Evolutionary conservation across 345 rosid genomes (phyloP), one percentile per base, ranked within the genome.

Genomic region (Melastoma malabathricum): DNA sequence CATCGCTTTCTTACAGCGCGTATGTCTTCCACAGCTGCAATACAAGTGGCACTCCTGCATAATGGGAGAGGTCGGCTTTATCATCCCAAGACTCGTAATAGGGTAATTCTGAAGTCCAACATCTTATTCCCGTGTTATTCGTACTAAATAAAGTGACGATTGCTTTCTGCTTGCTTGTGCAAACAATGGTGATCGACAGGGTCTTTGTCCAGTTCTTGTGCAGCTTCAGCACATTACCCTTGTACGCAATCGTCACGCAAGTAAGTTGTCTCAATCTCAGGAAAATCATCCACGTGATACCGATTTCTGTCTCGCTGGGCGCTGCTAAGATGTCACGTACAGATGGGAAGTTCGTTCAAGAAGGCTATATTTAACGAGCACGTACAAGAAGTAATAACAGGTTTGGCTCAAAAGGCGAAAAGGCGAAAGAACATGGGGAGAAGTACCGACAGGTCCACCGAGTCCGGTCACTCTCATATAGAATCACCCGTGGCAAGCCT

Each of bases 291-390:
- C 48, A 23, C 45, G 55, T 10, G 38, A 45, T 15, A 25, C 16
- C 13, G 18, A 48, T 9, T 38, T 3, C 17, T 25, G 2, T 22
- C 25, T 22, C 2, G 25, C 25, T 1, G 25, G 25, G 25, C 25
- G 2, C 25, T 22, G 4, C 25, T 22, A 22, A 1, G 25, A 22
- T 4, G 25, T 22, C 25, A 22, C 25, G 56, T 57, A 61, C 60
- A 89, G 96, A 90, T 90, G 98, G 96, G 96, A 57, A 84, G 77
- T 70, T 78, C 83, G 23, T 84, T 60, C 62, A 82, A 84, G 66
- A 77, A 72, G 52, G 79, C 71, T 19, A 79, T 90, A 63, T 86
- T 90, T 57, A 84, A 82, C 18, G 96, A 90, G 6, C 70, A 86
- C 51, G 50, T 73, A 18, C 88, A 70, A 20, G 66, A 64, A 23